Evolutionary conservation across 208 protist genomes (phyloP).

Genomic region (Trypanosoma lewisi): DNA sequence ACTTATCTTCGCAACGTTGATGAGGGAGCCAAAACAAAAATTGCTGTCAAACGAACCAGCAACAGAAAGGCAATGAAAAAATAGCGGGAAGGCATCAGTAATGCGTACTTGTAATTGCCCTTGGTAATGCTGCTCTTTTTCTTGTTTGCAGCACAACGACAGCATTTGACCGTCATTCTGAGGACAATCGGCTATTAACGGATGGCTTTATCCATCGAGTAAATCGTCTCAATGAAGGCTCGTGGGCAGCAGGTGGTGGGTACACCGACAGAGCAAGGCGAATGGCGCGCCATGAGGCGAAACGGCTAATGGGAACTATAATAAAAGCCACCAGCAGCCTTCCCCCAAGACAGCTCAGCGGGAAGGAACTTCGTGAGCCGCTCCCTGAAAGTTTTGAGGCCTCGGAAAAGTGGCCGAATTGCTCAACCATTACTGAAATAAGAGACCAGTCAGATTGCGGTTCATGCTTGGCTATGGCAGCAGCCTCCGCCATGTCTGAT

Average conservation of each 20-base stretch:
- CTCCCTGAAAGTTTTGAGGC: conserved; percentile 66
- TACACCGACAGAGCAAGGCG: conserved; percentile 32
- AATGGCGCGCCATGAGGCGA: conserved; percentile 37
- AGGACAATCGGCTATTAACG: conserved; percentile 22
- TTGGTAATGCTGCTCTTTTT: no score
- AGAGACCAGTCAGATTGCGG: conserved; percentile 89
- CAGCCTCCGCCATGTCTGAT: conserved; percentile 82
- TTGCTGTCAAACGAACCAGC: no score
- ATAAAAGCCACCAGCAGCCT: conserved; percentile 30
- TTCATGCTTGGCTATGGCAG: conserved; percentile 90
- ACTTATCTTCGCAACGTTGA: no score
- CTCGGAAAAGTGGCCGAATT: conserved; percentile 57
- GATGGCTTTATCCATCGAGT: conserved; percentile 30
- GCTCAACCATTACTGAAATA: conserved; percentile 61
- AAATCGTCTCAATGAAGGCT: conserved; percentile 43
- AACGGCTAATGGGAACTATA: conserved; percentile 45
- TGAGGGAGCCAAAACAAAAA: no score
- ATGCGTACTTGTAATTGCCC: no score
- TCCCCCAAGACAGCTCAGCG: conserved; percentile 40
- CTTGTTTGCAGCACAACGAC: no score
- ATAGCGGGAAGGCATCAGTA: no score
- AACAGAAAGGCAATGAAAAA: no score
- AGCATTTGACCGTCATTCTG: no score
- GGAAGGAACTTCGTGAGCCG: conserved; percentile 32
- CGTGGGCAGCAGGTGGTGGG: conserved; percentile 57